Base-by-base conservation (phyloP, 2,329 filamentous ascomycete genomes). In the Colletotrichum sp. region DNA sequence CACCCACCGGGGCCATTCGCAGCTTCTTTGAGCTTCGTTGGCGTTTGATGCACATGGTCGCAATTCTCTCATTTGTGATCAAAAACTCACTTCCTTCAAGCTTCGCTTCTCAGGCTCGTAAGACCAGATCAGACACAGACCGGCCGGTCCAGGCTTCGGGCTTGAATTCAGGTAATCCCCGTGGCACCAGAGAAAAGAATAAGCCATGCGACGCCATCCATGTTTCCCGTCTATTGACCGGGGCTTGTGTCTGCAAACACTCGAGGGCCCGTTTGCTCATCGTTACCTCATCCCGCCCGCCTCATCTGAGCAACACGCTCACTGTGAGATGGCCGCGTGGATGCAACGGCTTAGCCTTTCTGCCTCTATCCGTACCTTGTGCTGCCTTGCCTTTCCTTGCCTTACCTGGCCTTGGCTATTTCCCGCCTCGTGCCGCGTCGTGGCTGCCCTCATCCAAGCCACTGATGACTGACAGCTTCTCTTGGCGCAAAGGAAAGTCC, bases 61-160 rank as follows among this genome's bases (percentile, higher is more conserved):
- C 9, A 26, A 57, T 68, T 64, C 32, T 68, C 69, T 76, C 69
- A 76, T 72, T 63, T 72, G 55, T 69, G 69, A 76, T 69, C 13
- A 67, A 57, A 63, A 26, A 34, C 57, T 68, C 55, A 18, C 39
- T 39, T 16, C 18, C 15, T 52, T 57, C 63, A 68, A 57, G 63
- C 69, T 72, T 67, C 52, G 21, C 28, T 30, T 24, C 2, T 39
- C 39, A 4, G 28, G 12, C 28, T 30, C 18, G 63, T 34, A 26
- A 34, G 63, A 67, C 64, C 36, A 63, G 49, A 60, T 13, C 44
- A 52, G 44, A 52, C 44, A 57, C 36, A 63, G 49, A 60, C 30
- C 4, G 44, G 39, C 28, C 44, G 59, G 49, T 30, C 67, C 44
- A 69, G 64, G 34, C 63, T 30, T 49, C 8, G 34, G 21, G 10